Conservation (phyloP, 2,329 filamentous ascomycete species). For the Alternaria incomplexa region DNA sequence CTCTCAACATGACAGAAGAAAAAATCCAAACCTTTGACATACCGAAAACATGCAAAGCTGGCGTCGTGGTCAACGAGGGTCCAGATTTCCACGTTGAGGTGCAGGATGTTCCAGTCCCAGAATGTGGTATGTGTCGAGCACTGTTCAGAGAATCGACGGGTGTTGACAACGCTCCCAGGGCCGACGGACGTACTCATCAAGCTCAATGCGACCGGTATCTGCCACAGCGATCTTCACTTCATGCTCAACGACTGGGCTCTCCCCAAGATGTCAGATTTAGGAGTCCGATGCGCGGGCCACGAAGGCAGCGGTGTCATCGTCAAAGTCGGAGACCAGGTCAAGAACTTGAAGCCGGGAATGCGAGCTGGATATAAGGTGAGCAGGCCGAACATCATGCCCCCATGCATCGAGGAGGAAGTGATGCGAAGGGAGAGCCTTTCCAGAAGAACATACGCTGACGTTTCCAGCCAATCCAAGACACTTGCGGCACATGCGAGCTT, state of each 20-base stretch:
- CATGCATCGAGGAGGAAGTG: neutral
- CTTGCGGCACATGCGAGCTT: constrained; percentile 49
- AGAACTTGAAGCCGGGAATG: constrained; percentile 53
- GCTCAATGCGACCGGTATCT: constrained; percentile 65
- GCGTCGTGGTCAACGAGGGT: constrained; percentile 60
- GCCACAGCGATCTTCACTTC: constrained; percentile 64
- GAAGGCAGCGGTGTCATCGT: constrained; percentile 66
- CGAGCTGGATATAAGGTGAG: constrained; percentile 45
- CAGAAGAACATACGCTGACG: constrained; percentile 6
- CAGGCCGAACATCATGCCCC: neutral
- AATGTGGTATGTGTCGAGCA: constrained; percentile 47
- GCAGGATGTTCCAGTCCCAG: constrained; percentile 55
- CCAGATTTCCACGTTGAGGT: constrained; percentile 57
- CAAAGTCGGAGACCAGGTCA: constrained; percentile 61
- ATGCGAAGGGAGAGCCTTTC: neutral
- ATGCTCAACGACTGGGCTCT: constrained; percentile 61
- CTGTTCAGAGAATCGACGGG: neutral
- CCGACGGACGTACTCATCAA: constrained; percentile 63
- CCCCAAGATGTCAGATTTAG: constrained; percentile 48
- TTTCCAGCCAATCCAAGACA: constrained; percentile 31
- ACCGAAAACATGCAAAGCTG: constrained; percentile 58
- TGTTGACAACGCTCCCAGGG: constrained; percentile 39
- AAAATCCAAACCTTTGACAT: constrained; percentile 47
- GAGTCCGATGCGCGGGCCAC: constrained; percentile 58
- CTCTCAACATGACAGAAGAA: constrained; percentile 31